Percentiles rank a stretch among this genome's conserved stretches.
Conservation (phyloP, 495 filamentous ascomycete species). For the Aspergillus affinis region DNA sequence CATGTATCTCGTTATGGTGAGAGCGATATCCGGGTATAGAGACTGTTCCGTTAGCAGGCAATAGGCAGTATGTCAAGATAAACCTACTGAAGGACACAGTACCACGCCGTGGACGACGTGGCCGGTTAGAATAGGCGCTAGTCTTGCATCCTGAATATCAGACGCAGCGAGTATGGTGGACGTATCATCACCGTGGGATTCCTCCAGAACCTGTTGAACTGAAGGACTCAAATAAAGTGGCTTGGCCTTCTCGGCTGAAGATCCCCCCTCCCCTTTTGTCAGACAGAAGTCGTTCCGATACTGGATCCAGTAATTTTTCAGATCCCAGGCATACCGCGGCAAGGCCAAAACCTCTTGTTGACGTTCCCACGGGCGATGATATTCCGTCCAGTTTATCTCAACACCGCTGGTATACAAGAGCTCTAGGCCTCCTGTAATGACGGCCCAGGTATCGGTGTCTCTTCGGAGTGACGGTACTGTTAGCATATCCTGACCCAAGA, state of each 20-base stretch:
- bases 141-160: conserved; percentile 3
- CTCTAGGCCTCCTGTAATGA: conserved; percentile 50
- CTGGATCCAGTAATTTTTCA: conserved; percentile 40
- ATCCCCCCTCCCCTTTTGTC: conserved; percentile 3
- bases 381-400: conserved; percentile 66
- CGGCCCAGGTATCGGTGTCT: conserved; percentile 49
- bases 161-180: conserved; percentile 19
- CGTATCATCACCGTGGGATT: too few relatives aligned
- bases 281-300: conserved; percentile 24
- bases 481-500: conserved; percentile 20
- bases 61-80: background rate
- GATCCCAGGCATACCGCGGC: conserved; percentile 17
- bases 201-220: background rate
- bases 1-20: conserved; percentile 10
- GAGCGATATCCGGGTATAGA: conserved; percentile 14
- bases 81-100: conserved; percentile 28
- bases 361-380: conserved; percentile 1
- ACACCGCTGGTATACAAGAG: conserved; percentile 57
- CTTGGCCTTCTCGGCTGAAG: background rate
- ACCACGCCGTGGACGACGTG: conserved; percentile 13
- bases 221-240: background rate
- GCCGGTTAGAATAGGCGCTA: conserved; percentile 21
- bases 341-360: conserved; percentile 1
- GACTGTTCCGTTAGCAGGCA: background rate
- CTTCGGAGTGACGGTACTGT: conserved; percentile 48